A percentile compares a stretch with the other conserved stretches of the same genome.
These are phyloP conservation scores for Eutypa lata DNA, from an alignment of 2,329 filamentous ascomycete genomes.

Conservation along the genomic window DNA sequence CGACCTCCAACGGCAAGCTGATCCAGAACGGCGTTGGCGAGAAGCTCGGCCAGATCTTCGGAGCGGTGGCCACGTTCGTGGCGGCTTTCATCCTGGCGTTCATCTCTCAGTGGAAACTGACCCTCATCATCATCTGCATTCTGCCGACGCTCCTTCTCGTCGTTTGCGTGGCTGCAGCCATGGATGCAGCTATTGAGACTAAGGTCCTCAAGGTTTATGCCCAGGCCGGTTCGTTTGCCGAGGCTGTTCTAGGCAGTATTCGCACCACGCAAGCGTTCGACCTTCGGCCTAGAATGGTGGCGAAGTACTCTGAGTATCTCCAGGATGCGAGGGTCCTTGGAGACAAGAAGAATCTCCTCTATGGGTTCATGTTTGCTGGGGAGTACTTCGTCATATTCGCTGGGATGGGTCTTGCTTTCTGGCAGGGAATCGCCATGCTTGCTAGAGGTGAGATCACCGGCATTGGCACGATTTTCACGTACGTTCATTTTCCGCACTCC, in stretches of 20 bases:
- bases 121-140: conserved; percentile 30
- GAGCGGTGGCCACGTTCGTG: conserved; percentile 35
- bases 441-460: conserved; percentile 33
- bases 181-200: conserved; percentile 24
- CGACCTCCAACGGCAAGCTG: conserved; percentile 42
- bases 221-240: conserved; percentile 33
- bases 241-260: conserved; percentile 35
- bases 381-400: conserved; percentile 40
- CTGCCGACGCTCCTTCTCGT: conserved; percentile 5
- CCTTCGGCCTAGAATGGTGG: conserved; percentile 34
- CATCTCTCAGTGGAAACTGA: conserved; percentile 41
- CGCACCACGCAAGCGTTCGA: conserved; percentile 42
- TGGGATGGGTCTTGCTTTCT: conserved; percentile 42
- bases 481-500: no score
- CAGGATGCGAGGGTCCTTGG: conserved; percentile 33
- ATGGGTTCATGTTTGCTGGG: conserved; percentile 35
- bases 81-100: conserved; percentile 38
- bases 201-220: conserved; percentile 29
- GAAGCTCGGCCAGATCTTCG: conserved; percentile 37
- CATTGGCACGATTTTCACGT: conserved; percentile 39
- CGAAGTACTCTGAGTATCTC: conserved; percentile 37
- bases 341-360: conserved; percentile 35
- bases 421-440: conserved; percentile 40
- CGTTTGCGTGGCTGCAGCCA: neutral
- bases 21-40: conserved; percentile 39